Percentiles rank a stretch among this genome's conserved stretches.
Evolutionary conservation across 2,329 filamentous ascomycete genomes (phyloP).

Genomic region (Decorospora gaudefroyi): DNA sequence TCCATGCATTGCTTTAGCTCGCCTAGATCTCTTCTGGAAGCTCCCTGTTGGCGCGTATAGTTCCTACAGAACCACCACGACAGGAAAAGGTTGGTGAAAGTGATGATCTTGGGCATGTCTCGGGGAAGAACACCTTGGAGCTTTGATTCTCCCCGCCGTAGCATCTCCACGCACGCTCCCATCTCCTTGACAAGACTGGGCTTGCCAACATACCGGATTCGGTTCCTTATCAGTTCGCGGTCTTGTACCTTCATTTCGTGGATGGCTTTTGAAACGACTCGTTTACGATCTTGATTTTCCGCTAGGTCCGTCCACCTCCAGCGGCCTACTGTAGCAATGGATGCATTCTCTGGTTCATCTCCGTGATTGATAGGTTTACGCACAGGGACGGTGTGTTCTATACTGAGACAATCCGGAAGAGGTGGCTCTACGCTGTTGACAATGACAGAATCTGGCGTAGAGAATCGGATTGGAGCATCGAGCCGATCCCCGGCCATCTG

Average conservation of each 20-base stretch:
- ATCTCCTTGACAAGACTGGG: constrained; percentile 32
- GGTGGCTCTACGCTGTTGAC: constrained; percentile 12
- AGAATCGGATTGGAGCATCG: neutral
- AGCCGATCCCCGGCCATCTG: neutral
- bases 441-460: constrained; percentile 6
- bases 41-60: constrained; percentile 15
- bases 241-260: constrained; percentile 32
- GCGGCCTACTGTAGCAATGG: constrained; percentile 28
- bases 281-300: constrained; percentile 49
- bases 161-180: constrained; percentile 29
- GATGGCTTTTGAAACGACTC: constrained; percentile 53
- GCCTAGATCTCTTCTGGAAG: constrained; percentile 15
- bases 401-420: neutral
- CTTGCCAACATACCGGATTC: constrained; percentile 27
- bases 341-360: constrained; percentile 34
- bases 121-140: constrained; percentile 33
- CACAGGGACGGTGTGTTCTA: neutral
- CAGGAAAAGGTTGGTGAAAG: constrained; percentile 39
- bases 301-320: constrained; percentile 48
- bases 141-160: constrained; percentile 20
- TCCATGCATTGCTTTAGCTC: constrained; percentile 24
- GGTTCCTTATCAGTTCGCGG: constrained; percentile 28
- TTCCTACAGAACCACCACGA: constrained; percentile 44
- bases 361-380: constrained; percentile 2
- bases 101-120: constrained; percentile 34